Base-by-base conservation (phyloP, 306 rosid genomes). In the Sesbania bispinosa region DNA sequence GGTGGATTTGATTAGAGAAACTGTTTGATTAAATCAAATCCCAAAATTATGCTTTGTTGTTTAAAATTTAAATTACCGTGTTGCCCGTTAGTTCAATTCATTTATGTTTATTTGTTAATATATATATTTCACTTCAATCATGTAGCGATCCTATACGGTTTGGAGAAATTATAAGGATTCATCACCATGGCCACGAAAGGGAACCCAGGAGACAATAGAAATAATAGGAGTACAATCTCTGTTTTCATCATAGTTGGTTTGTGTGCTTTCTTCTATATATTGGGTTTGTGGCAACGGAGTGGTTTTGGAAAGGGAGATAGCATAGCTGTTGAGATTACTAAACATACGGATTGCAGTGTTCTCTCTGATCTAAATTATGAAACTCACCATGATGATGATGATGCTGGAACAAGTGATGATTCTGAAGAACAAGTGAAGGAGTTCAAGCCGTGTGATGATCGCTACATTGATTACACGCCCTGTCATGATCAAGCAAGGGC, bases 221-320 rank as follows among this genome's bases (percentile, higher is more conserved):
- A 77, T 67, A 80, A 71, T 66, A 83, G 76, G 78, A 69, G 75
- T 75, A 61, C 93, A 2, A 32, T 59, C 59, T 65, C 87, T 4
- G n/a, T 91, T 83, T 79, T 88, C 72, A 74, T 87, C 64, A 36
- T 88, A 14, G 79, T 87, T 69, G 93, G 84, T 30, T 78, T 88
- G 70, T 91, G 96, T 77, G 89, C 87, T 80, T 85, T 85, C 88
- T 91, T 91, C 86, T 91, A 88, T 67, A 16, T 91, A 77, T 72
- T 88, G 74, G 97, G 97, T 53, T 86, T 87, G 10, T 91, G 97
- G 97, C 90, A 91, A 76, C 82, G 90, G 75, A 91, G 97, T 68
- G 96, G 97, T 54, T 91, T 85, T 51, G 97, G 97, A 43, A 91
- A 91, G 73, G 96, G 97, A 54, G 97, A 91, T 54, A 88, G 88